Evolutionary conservation across 1,284 basidiomycete genomes (phyloP).

Genomic region (Puccinia brachypodii): DNA sequence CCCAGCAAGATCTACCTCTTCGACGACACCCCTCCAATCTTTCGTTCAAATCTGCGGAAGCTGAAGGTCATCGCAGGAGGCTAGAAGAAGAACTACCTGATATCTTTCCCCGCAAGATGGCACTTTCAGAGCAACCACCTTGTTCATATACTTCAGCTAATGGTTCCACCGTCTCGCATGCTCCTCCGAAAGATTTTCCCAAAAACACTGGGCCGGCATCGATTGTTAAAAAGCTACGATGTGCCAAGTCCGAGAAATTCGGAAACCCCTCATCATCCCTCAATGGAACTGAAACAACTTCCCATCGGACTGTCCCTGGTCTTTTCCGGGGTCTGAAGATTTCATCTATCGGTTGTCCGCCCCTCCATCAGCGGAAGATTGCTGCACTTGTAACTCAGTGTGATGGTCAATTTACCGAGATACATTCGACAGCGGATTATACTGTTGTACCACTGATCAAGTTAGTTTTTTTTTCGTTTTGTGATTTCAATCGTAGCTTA

Average conservation of each 20-base stretch:
- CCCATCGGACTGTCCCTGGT: constrained; percentile 5
- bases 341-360: constrained; percentile 3
- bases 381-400: constrained; percentile 1
- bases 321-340: constrained; percentile 29
- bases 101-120: not conserved
- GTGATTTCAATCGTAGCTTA: not conserved
- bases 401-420: constrained; percentile 33
- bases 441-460: constrained; percentile 41
- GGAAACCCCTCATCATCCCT: not conserved
- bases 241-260: constrained; percentile 25
- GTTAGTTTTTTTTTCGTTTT: constrained; percentile 8
- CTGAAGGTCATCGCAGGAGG: not conserved
- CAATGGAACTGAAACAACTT: not conserved
- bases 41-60: constrained; percentile 8
- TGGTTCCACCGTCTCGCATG: not conserved
- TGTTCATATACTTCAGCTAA: not conserved
- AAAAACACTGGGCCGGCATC: constrained; percentile 27
- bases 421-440: constrained; percentile 38
- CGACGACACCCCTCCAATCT: constrained; percentile 20
- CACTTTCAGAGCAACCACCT: not conserved
- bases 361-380: constrained; percentile 15
- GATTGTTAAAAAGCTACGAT: constrained; percentile 31
- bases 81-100: constrained; percentile 6
- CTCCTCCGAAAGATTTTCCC: not conserved
- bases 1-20: constrained; percentile 36